Evolutionary conservation across 2,329 filamentous ascomycete genomes (phyloP).

Genomic region (Monosporascus sp.): DNA sequence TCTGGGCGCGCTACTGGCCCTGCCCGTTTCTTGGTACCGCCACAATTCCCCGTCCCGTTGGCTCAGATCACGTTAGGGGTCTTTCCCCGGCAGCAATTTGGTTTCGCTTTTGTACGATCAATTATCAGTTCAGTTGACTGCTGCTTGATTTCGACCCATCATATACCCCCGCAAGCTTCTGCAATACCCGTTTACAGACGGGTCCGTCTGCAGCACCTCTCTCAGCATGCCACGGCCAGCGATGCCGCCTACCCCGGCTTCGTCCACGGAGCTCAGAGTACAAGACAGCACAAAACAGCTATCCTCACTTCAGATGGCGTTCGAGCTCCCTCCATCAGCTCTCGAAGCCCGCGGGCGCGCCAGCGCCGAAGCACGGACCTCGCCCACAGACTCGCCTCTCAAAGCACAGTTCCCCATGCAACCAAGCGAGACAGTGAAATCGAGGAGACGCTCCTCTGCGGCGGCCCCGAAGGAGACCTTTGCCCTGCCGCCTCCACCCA

Average conservation of each 20-base stretch:
- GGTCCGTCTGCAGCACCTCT: not conserved
- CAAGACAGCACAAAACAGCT: conserved; percentile 61
- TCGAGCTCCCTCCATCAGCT: conserved; percentile 73
- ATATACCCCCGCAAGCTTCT: not conserved
- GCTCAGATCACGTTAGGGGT: not conserved
- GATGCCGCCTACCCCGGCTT: conserved; percentile 70
- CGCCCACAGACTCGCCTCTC: conserved; percentile 21
- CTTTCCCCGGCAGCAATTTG: not conserved
- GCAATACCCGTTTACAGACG: not conserved
- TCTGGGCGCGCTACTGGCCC: not conserved
- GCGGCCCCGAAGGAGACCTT: conserved; percentile 58
- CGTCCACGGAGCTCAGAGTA: conserved; percentile 72
- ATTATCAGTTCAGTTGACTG: not conserved
- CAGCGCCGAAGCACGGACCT: conserved; percentile 32
- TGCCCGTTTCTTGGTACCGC: not conserved
- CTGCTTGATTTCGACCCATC: not conserved
- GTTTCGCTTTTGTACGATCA: not conserved
- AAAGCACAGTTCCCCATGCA: conserved; percentile 39
- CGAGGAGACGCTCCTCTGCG: conserved; percentile 46
- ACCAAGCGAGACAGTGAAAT: conserved; percentile 42
- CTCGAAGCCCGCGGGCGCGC: conserved; percentile 43
- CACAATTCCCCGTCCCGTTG: not conserved
- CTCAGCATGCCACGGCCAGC: conserved; percentile 57
- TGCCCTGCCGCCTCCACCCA: conserved; percentile 84
- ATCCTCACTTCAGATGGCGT: conserved; percentile 58